Conservation (phyloP, 805 yeast genomes). For the Komagataella mondaviorum region DNA sequence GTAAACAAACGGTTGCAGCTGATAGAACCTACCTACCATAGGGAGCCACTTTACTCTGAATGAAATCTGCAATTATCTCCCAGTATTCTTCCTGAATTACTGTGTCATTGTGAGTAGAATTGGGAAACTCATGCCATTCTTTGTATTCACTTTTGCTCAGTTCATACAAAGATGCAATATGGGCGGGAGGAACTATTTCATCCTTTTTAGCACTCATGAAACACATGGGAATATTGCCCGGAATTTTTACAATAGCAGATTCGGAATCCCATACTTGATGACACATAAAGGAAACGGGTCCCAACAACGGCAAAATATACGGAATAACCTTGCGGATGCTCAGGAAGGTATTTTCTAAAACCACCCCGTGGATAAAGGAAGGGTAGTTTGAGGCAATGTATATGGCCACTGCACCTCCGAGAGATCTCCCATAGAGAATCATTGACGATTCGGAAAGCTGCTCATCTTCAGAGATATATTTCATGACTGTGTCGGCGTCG, state of each 20-base stretch:
- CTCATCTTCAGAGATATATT: constrained; percentile 38
- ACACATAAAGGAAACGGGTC: constrained; percentile 43
- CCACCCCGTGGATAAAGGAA: constrained; percentile 40
- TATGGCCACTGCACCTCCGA: constrained; percentile 92
- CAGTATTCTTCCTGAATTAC: constrained; percentile 66
- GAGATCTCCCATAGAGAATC: constrained; percentile 72
- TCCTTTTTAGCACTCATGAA: constrained; percentile 65
- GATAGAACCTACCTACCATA: constrained; percentile 4
- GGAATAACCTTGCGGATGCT: constrained; percentile 61
- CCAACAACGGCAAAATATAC: constrained; percentile 58
- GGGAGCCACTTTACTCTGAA: constrained; percentile 28
- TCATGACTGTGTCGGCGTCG: constrained; percentile 67
- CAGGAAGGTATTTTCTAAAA: constrained; percentile 80
- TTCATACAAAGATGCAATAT: constrained; percentile 51
- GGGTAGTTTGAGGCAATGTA: constrained; percentile 57
- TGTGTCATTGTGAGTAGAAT: constrained; percentile 77
- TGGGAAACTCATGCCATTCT: constrained; percentile 35
- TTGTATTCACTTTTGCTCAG: constrained; percentile 39
- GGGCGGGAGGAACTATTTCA: constrained; percentile 85
- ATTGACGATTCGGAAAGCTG: constrained; percentile 40
- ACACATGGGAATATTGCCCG: constrained; percentile 46
- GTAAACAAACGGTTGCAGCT: constrained; percentile 14
- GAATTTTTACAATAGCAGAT: constrained; percentile 33
- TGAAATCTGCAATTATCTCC: constrained; percentile 48
- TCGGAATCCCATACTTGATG: constrained; percentile 82